Percentiles rank a stretch among this genome's conserved stretches.
Evolutionary conservation across 148 eudicot genomes (phyloP).

Genomic region (Hydrangea macrophylla): DNA sequence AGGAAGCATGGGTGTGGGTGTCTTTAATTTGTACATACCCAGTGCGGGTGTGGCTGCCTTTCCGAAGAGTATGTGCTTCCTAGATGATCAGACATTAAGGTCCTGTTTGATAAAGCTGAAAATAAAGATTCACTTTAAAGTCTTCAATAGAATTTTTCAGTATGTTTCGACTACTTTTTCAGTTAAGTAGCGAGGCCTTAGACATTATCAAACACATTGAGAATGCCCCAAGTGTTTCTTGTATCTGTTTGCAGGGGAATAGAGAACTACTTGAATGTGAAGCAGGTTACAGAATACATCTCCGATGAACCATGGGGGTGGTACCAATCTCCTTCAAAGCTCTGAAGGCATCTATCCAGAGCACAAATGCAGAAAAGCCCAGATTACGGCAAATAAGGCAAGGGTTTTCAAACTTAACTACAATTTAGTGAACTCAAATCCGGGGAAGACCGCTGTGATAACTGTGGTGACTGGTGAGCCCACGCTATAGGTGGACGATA

Average conservation of each 20-base stretch:
- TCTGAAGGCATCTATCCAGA: constrained; percentile 28
- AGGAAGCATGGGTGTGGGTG: neutral
- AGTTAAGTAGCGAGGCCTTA: too few relatives aligned
- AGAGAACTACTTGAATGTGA: constrained; percentile 81
- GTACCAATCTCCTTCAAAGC: constrained; percentile 85
- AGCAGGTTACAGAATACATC: constrained; percentile 83
- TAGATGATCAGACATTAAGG: too few relatives aligned
- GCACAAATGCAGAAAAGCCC: neutral
- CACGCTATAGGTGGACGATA: neutral
- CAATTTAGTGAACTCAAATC: neutral
- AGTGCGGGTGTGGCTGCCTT: too few relatives aligned
- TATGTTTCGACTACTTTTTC: too few relatives aligned
- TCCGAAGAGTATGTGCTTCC: too few relatives aligned
- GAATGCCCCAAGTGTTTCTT: too few relatives aligned
- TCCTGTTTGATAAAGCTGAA: too few relatives aligned
- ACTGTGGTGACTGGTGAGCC: neutral
- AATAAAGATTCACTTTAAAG: too few relatives aligned
- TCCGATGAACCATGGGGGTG: constrained; percentile 94
- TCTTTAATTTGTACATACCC: too few relatives aligned
- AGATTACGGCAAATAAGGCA: neutral
- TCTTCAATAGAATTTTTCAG: too few relatives aligned
- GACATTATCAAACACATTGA: too few relatives aligned
- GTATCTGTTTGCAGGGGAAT: constrained; percentile 67
- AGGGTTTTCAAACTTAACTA: neutral
- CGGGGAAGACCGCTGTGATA: neutral